Percentiles rank a stretch among this genome's conserved stretches.
These are phyloP conservation scores for Trichoderma sp. DNA, from an alignment of 2,329 filamentous ascomycete species.

Conservation along the genomic window DNA sequence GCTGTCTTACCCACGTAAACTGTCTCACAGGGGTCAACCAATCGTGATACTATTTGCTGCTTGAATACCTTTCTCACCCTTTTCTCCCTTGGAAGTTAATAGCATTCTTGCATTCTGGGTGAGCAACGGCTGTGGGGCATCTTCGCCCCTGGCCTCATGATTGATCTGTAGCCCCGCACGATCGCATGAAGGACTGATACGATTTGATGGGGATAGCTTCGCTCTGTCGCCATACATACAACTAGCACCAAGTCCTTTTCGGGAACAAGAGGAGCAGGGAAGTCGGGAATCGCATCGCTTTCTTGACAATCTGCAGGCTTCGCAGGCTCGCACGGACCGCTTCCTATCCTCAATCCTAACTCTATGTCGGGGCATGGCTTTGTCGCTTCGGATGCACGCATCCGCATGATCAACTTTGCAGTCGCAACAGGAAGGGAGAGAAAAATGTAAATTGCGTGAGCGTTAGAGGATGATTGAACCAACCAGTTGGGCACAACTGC, in stretches of 20 bases:
- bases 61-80: neutral
- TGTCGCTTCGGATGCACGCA: neutral
- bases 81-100: neutral
- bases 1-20: neutral
- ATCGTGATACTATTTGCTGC: neutral
- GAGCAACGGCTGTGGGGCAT: neutral
- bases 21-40: neutral
- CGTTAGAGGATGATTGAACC: neutral
- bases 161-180: neutral
- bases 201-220: neutral
- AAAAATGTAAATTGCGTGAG: neutral
- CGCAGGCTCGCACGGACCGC: neutral
- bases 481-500: neutral
- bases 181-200: neutral
- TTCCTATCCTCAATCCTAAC: neutral
- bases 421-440: neutral
- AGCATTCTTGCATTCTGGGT: neutral
- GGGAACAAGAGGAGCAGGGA: neutral
- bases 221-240: neutral
- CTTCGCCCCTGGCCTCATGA: neutral
- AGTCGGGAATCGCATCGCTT: neutral
- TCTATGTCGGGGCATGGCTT: neutral
- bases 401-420: neutral
- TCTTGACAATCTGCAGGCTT: neutral
- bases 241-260: neutral